Percentiles rank a stretch among this genome's conserved stretches.
Conservation (phyloP, 176 grass and related monocot genomes). For the Eragrostis curvula region DNA sequence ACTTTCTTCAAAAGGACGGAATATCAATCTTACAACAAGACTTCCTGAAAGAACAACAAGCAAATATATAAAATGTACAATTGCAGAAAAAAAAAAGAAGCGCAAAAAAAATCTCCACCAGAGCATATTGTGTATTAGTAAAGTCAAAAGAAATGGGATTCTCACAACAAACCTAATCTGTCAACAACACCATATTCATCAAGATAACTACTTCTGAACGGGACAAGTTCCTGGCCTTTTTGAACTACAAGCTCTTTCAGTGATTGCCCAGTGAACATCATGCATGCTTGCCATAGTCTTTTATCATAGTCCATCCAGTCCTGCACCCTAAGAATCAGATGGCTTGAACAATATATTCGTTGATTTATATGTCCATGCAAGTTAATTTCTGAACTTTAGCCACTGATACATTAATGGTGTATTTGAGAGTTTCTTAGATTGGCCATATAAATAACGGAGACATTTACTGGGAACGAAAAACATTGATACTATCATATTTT, state of each 20-base stretch:
- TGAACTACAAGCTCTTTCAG: constrained; percentile 9
- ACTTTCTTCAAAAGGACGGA: constrained; percentile 13
- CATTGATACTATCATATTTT: too few relatives aligned
- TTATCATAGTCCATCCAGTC: constrained; percentile 11
- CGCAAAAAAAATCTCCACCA: background rate
- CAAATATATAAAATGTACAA: background rate
- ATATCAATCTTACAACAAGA: constrained; percentile 16
- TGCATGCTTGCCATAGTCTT: constrained; percentile 4
- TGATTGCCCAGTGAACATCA: background rate
- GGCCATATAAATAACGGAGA: background rate
- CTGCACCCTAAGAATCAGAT: background rate
- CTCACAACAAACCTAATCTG: background rate
- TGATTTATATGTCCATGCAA: background rate
- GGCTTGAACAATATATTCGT: background rate
- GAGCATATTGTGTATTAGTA: background rate
- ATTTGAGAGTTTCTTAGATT: background rate
- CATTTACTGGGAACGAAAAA: background rate
- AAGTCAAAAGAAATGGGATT: too few relatives aligned
- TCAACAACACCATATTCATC: constrained; percentile 14
- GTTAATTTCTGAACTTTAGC: background rate
- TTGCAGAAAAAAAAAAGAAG: background rate
- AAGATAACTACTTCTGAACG: constrained; percentile 5
- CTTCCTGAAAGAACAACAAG: background rate
- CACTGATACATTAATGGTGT: too few relatives aligned
- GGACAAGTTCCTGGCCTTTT: constrained; percentile 11